Evolutionary conservation across 306 rosid genomes (phyloP), one percentile per base, ranked within the genome.

Genomic region (Trifolium dubium): DNA sequence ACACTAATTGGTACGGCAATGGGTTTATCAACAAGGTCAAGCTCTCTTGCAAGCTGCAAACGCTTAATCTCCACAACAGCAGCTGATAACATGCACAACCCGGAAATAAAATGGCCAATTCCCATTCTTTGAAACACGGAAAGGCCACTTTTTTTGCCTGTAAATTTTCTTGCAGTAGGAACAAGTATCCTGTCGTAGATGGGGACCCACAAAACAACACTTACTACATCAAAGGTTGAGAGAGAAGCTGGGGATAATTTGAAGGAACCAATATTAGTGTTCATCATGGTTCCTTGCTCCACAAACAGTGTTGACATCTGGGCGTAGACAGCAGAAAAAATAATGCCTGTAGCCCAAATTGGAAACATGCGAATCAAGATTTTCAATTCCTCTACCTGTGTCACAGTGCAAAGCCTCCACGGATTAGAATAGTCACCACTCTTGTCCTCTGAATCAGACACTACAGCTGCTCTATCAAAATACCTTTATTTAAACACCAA

Each of bases 291-390:
- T 63, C 96, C 99, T 86, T 92, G 97, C 39, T 88, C 99, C 55
- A 94, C 96, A 77, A 94, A 92, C 89, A 94, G 73, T 2, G 99
- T 92, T 30, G 99, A 85, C 96, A 94, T 88, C 69, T 94, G 97
- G 59, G 99, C 96, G 72, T 86, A 94, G 31, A 94, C 97, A 10
- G 96, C 95, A 18, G 97, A 49, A 67, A 88, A 94, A 64, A 88
- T 74, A 2, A 92, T 92, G 41, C 92, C 97, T 11, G 93, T 82
- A 19, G 96, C 93, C 99, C 96, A 94, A 28, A 94, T 83, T 29
- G 96, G 97, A 69, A 94, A 87, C 95, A 87, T 85, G 64, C 92
- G 99, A 64, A 94, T 78, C 83, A 92, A 72, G 60, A 87, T 90
- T 82, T 94, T 94, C 75, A 92, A 77, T 78, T 92, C 99, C 80